A percentile compares a stretch with the other conserved stretches of the same genome.
phyloP scores from a whole-genome alignment of 257 asterid species.

The Scutellaria baicalensis region DNA sequence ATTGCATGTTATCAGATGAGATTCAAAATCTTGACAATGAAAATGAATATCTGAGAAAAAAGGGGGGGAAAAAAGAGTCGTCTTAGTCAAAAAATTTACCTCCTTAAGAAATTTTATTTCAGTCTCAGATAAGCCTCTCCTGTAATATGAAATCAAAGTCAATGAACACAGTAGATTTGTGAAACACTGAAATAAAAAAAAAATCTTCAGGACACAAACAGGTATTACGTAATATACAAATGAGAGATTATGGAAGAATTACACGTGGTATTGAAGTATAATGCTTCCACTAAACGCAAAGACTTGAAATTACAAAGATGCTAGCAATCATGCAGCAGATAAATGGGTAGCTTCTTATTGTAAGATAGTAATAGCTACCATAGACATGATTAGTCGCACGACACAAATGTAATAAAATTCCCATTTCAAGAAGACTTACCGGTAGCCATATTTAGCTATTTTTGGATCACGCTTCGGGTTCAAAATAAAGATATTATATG shows the following conservation, averaged over 20 bases:
- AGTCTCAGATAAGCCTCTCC: conserved; percentile 90
- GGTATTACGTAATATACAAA: neutral
- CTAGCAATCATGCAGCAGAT: neutral
- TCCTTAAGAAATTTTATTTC: conserved; percentile 76
- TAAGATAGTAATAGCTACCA: neutral
- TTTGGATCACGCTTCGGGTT: conserved; percentile 73
- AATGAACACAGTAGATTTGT: conserved; percentile 6
- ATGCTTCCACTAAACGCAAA: neutral
- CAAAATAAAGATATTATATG: conserved; percentile 79
- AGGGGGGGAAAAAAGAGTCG: neutral
- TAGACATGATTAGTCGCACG: neutral
- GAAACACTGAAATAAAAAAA: neutral
- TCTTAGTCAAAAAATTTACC: conserved; percentile 39
- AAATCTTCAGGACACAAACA: neutral
- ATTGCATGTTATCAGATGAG: neutral
- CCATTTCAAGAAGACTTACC: conserved; percentile 41
- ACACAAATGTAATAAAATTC: neutral
- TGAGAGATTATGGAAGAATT: neutral
- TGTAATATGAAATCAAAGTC: conserved; percentile 33
- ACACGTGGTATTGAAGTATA: neutral
- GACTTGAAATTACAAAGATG: neutral
- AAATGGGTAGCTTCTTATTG: neutral
- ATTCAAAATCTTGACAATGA: conserved; percentile 1
- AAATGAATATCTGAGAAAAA: neutral
- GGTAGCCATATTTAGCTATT: conserved; percentile 80